Evolutionary conservation across 2,329 filamentous ascomycete species (phyloP), one percentile per base, ranked within the genome.

Genomic region (Polytolypa hystricis): DNA sequence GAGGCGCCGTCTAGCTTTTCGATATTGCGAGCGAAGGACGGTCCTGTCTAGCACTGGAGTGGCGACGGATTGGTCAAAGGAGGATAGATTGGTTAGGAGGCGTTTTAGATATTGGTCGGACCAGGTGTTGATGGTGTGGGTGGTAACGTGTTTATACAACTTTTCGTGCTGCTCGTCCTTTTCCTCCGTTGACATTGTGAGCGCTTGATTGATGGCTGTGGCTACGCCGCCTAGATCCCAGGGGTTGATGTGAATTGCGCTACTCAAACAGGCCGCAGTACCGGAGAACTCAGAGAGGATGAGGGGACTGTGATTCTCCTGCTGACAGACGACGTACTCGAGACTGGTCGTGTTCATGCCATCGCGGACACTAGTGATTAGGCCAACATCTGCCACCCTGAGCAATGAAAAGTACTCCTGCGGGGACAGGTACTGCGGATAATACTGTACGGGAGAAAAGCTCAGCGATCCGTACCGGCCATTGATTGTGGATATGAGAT

Each of bases 341-440:
- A 96, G 68, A 56, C 85, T 93, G 14, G 87, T 94, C 0, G 89
- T 95, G 66, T 95, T 96, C 87, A 96, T 95, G 40, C 89, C 89
- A 57, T 96, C 91, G 42, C 89, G 78, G 15, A 96, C 87, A 48
- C 85, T 94, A 5, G 91, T 95, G 59, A 96, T 95, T 34, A 96
- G 69, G 3, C 86, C 89, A 47, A 95, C 84, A 56, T 96, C 86
- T 21, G 83, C 87, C 2, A 85, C 77, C 16, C 89, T 79, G 35
- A 96, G 72, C n/a, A 96, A 73, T 3, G 89, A 87, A 59, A 94
- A 93, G 60, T 96, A 96, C 61, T 96, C 87, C 49, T 86, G 81
- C 47, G 81, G 81, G 32, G 77, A 80, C 30, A 96, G 72, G 56
- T 95, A 95, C 57, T 95, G 87, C 5, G 87, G 85, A 59, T 91